Evolutionary conservation across 495 filamentous ascomycete species (phyloP), one percentile per base, ranked within the genome.

Genomic region (Aspergillus bridgeri): DNA sequence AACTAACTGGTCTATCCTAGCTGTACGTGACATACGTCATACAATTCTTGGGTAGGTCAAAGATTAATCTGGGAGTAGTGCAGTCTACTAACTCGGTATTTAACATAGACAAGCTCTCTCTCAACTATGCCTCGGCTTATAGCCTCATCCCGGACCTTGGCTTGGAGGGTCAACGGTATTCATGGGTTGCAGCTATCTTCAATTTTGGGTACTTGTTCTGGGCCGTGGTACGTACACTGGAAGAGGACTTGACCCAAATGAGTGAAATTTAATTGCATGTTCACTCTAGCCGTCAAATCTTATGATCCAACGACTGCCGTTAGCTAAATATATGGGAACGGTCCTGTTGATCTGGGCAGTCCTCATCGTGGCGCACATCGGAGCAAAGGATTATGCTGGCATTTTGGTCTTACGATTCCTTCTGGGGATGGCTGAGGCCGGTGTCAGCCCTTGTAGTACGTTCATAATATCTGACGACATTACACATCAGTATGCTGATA

Each of bases 341-440:
- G 84, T 82, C 57, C 82, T 88, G 44, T 58, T 87, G 1, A 67
- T 82, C 3, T 88, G 85, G 86, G 83, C 84, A 6, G 62, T 69
- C 0, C 61, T 81, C 33, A 68, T 86, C 5, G 75, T 83, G 24
- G 78, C 75, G 49, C 81, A 84, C 55, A 79, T 85, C 3, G 82
- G 81, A 7, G 82, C 78, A 47, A 79, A 72, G 48, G 80, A 79
- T 63, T 88, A 87, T 59, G 62, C 70, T 6, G 81, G 81, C 3
- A 75, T 89, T 17, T 65, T 86, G 2, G 68, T 76, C 3, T 73
- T 85, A 15, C 74, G 86, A n/a, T 86, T 84, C 24, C 68, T 89
- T 9, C 69, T 88, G 8, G 87, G 87, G 6, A 78, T 85, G 59
- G 86, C 85, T 54, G 86, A 89, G 63, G 86, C 86, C 24, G 79